These are phyloP conservation scores for Blastobotrys malaysiensis DNA, from an alignment of 1,139 yeast genomes.

Conservation along the genomic window DNA sequence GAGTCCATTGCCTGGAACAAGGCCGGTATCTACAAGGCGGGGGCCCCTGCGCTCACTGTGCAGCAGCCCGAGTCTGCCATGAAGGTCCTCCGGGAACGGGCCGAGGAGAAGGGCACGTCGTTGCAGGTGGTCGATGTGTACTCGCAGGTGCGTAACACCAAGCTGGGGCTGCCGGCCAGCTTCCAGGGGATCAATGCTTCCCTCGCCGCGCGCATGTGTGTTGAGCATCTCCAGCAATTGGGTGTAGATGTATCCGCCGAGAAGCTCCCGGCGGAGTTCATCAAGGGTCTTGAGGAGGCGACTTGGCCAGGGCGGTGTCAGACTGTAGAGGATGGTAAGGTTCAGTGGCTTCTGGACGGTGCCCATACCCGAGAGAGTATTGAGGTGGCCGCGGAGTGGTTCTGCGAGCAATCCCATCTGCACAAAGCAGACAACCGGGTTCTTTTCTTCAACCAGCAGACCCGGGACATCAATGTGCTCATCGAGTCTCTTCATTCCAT, in stretches of 20 bases:
- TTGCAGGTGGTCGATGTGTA: constrained; percentile 49
- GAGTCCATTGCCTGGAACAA: constrained; percentile 95
- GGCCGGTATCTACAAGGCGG: constrained; percentile 80
- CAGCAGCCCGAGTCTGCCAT: constrained; percentile 49
- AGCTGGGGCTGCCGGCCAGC: constrained; percentile 79
- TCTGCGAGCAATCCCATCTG: constrained; percentile 37
- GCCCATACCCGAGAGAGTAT: constrained; percentile 93
- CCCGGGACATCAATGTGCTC: constrained; percentile 72
- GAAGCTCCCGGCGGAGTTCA: constrained; percentile 54
- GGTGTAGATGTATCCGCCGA: constrained; percentile 35
- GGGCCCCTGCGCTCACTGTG: constrained; percentile 62
- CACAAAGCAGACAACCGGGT: constrained; percentile 32
- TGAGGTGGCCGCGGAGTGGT: constrained; percentile 77
- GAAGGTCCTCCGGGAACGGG: constrained; percentile 51
- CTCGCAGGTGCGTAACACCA: constrained; percentile 35
- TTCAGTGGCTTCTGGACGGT: constrained; percentile 86
- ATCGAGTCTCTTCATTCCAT: constrained; percentile 48
- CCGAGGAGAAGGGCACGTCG: constrained; percentile 50
- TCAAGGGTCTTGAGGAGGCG: constrained; percentile 61
- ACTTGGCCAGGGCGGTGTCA: constrained; percentile 97
- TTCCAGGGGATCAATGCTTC: constrained; percentile 87
- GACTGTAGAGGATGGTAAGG: constrained; percentile 44
- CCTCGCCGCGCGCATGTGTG: constrained; percentile 71
- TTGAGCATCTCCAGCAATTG: constrained; percentile 51
- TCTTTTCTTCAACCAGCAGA: constrained; percentile 87